Conservation (phyloP, 176 grass and related monocot genomes). For the Phoenix roebelenii region DNA sequence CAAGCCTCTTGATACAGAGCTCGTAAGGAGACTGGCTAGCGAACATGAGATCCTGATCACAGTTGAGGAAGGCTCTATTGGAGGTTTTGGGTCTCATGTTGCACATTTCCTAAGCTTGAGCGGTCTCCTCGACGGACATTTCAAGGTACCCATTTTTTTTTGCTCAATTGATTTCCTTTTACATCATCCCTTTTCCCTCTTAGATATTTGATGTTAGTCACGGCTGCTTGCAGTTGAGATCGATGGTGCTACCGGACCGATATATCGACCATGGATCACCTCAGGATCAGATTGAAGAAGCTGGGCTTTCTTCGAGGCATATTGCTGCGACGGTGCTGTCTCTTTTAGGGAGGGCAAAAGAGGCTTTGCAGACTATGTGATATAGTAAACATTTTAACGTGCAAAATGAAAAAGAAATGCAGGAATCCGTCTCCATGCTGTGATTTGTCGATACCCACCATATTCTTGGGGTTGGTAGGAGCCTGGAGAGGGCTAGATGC, state of each 20-base stretch:
- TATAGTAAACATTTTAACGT: too few species aligned
- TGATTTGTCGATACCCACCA: too few species aligned
- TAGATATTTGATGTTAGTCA: neutral
- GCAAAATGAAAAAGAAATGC: too few species aligned
- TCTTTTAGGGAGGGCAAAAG: conserved; percentile 60
- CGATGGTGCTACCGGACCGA: conserved; percentile 75
- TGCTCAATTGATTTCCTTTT: neutral
- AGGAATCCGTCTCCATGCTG: too few species aligned
- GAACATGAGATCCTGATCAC: conserved; percentile 89
- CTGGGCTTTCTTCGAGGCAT: conserved; percentile 68
- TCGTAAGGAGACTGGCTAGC: conserved; percentile 43
- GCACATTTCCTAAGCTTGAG: conserved; percentile 62
- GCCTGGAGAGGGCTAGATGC: too few species aligned
- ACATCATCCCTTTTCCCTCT: neutral
- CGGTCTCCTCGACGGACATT: conserved; percentile 61
- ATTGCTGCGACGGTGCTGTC: conserved; percentile 69
- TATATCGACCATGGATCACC: conserved; percentile 88
- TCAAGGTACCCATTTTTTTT: conserved; percentile 46
- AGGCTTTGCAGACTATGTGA: conserved; percentile 48
- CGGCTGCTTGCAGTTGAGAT: conserved; percentile 55
- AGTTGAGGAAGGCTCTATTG: conserved; percentile 73
- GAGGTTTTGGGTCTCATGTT: conserved; percentile 83
- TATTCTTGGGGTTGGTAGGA: too few species aligned
- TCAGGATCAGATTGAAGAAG: conserved; percentile 72
- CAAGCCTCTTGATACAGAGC: conserved; percentile 65